Evolutionary conservation across 2,329 filamentous ascomycete species (phyloP).

Genomic region (Verticillium klebahnii): DNA sequence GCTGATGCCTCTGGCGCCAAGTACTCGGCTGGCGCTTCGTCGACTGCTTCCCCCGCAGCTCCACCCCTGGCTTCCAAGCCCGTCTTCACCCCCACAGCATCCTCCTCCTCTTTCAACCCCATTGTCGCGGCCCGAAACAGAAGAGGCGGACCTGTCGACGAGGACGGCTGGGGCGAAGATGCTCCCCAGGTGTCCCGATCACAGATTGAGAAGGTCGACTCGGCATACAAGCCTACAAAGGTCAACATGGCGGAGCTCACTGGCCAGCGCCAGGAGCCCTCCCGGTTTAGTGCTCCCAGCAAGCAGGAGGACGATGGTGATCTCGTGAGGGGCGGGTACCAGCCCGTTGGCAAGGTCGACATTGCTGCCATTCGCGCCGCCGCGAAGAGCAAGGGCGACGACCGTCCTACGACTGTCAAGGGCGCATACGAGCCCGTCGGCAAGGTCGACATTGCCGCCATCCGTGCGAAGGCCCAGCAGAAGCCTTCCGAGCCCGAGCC

Average conservation of each 20-base stretch:
- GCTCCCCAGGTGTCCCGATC: conserved; percentile 85
- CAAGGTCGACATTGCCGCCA: conserved; percentile 95
- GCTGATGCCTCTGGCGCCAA: conserved; percentile 92
- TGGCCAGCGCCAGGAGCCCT: conserved; percentile 64
- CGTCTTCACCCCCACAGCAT: conserved; percentile 76
- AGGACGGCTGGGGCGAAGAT: conserved; percentile 92
- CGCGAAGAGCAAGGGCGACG: conserved; percentile 65
- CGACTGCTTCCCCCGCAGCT: conserved; percentile 61
- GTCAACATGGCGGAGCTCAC: conserved; percentile 87
- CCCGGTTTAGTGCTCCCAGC: conserved; percentile 47
- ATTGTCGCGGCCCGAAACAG: conserved; percentile 61
- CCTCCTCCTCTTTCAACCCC: conserved; percentile 58
- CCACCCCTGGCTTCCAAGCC: conserved; percentile 78
- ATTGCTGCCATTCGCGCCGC: conserved; percentile 83
- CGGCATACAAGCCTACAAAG: conserved; percentile 92
- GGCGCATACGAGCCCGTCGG: conserved; percentile 92
- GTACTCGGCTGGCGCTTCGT: conserved; percentile 68
- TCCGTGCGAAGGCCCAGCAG: conserved; percentile 80
- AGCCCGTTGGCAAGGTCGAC: conserved; percentile 95
- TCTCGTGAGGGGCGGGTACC: conserved; percentile 81
- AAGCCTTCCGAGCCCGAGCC: conserved; percentile 39
- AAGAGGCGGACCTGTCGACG: conserved; percentile 59
- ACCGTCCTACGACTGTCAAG: conserved; percentile 80
- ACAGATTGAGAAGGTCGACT: conserved; percentile 84
- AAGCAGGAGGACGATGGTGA: conserved; percentile 46